Conservation (phyloP, 228 moss, liverwort and hornwort species). For the Sphagnum magellanicum region DNA sequence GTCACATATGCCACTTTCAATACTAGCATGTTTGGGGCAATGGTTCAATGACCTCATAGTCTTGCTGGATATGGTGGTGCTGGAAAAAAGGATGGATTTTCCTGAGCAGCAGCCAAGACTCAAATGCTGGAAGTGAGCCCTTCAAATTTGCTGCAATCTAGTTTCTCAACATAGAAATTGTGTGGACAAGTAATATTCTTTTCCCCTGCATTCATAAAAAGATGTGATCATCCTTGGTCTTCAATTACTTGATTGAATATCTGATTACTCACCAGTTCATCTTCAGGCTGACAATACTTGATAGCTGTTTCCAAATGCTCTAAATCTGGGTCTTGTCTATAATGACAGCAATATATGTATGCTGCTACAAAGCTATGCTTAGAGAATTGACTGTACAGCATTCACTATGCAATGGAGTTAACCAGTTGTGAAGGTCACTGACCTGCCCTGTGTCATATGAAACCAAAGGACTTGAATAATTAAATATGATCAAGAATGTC, state of each 20-base stretch:
- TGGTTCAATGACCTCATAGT: slow-evolving; percentile 78
- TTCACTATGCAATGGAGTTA: no score
- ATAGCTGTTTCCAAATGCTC: no score
- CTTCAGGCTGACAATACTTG: no score
- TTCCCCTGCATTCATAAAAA: background rate
- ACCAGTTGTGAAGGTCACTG: no score
- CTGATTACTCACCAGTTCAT: no score
- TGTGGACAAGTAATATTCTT: slow-evolving; percentile 57
- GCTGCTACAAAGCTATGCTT: no score
- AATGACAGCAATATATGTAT: no score
- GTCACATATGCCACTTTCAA: slow-evolving; percentile 73
- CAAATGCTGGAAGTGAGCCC: slow-evolving; percentile 71
- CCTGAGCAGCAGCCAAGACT: slow-evolving; percentile 58
- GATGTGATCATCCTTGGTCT: background rate
- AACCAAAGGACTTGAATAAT: no score
- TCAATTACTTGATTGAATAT: background rate
- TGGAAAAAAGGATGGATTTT: slow-evolving; percentile 47
- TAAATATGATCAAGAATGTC: no score
- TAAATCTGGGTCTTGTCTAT: no score
- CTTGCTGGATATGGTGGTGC: slow-evolving; percentile 57
- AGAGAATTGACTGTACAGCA: no score
- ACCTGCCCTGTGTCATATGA: no score
- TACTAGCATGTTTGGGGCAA: slow-evolving; percentile 45
- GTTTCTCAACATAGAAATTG: slow-evolving; percentile 63
- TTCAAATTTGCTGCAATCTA: slow-evolving; percentile 83